These are phyloP conservation scores for Takashimella tepidaria DNA, from an alignment of 1,284 basidiomycete genomes.

Conservation along the genomic window DNA sequence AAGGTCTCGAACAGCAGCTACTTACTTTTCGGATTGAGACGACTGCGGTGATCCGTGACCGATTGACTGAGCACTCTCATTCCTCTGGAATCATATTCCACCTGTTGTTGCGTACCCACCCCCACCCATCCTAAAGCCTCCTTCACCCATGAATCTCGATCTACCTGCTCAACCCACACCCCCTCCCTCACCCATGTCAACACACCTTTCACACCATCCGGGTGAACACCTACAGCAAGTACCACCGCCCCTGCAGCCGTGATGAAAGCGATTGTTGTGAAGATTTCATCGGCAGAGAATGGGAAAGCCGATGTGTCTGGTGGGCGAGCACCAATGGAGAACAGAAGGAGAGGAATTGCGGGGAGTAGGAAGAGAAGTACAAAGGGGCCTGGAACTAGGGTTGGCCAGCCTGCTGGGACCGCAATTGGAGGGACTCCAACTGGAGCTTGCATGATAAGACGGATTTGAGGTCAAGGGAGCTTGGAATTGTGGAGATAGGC, in stretches of 20 bases:
- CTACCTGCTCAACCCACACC: neutral
- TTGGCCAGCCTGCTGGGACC: conserved; percentile 4
- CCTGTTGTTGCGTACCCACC: neutral
- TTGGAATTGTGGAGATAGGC: too few species aligned
- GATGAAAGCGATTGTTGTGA: conserved; percentile 25
- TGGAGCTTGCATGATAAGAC: neutral
- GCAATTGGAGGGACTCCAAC: neutral
- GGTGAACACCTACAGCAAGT: conserved; percentile 23
- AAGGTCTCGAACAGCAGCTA: too few species aligned
- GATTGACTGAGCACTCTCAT: neutral
- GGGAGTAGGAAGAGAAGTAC: conserved; percentile 31
- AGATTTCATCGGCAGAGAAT: conserved; percentile 29
- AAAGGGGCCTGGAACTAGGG: conserved; percentile 30
- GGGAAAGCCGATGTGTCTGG: conserved; percentile 24
- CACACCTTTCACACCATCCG: conserved; percentile 18
- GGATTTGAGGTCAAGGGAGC: neutral
- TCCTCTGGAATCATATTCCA: neutral
- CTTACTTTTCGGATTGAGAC: conserved; percentile 6
- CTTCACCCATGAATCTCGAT: neutral
- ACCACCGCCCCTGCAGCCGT: conserved; percentile 27
- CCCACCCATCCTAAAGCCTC: neutral
- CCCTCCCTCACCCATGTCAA: conserved; percentile 21
- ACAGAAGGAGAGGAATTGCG: conserved; percentile 27
- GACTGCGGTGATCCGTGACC: conserved; percentile 2
- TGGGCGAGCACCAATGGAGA: conserved; percentile 30